phyloP scores from a whole-genome alignment of 2,329 filamentous ascomycete species.

The Triangularia verruculosa region DNA sequence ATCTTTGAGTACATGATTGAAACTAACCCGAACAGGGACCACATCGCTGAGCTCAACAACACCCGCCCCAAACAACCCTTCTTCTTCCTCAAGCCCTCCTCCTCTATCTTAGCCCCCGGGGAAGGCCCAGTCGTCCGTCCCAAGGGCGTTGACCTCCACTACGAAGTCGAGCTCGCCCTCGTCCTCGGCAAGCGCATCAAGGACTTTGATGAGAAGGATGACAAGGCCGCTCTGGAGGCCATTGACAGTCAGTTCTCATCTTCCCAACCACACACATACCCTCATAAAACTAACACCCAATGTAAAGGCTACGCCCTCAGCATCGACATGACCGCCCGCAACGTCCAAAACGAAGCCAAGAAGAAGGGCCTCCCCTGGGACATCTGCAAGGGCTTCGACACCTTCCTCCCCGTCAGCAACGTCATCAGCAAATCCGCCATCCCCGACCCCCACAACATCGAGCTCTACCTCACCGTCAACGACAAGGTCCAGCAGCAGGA shows the following conservation, averaged over 20 bases:
- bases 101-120: slow-evolving; percentile 76
- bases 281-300: not conserved
- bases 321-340: slow-evolving; percentile 97
- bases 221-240: slow-evolving; percentile 72
- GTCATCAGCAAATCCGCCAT: slow-evolving; percentile 78
- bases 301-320: slow-evolving; percentile 76
- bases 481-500: slow-evolving; percentile 74
- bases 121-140: slow-evolving; percentile 80
- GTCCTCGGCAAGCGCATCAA: slow-evolving; percentile 79
- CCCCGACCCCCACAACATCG: slow-evolving; percentile 81
- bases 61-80: slow-evolving; percentile 89
- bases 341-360: slow-evolving; percentile 95
- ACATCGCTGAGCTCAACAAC: slow-evolving; percentile 89
- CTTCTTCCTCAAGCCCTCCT: slow-evolving; percentile 96
- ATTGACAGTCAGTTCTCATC: slow-evolving; percentile 64
- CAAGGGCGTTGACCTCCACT: slow-evolving; percentile 80
- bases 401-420: slow-evolving; percentile 84
- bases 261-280: not conserved
- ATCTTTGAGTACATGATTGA: not conserved
- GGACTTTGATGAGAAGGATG: slow-evolving; percentile 72
- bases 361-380: slow-evolving; percentile 94
- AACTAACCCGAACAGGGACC: slow-evolving; percentile 60
- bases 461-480: slow-evolving; percentile 85
- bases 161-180: slow-evolving; percentile 90
- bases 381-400: slow-evolving; percentile 97